These are phyloP conservation scores for Glycine tomentella DNA, from an alignment of 306 rosid genomes.

Conservation along the genomic window DNA sequence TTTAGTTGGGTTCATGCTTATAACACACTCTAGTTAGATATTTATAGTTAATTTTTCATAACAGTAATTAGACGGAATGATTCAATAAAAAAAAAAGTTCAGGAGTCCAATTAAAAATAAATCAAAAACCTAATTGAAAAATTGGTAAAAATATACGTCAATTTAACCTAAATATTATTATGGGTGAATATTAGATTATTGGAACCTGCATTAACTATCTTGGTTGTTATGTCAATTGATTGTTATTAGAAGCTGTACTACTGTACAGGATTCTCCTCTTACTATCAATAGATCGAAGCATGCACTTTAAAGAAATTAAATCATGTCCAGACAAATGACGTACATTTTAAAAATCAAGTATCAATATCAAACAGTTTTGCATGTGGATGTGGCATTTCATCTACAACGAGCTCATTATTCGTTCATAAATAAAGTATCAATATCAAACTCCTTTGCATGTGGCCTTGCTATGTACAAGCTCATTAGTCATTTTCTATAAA, in stretches of 20 bases:
- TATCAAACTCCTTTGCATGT: conserved; percentile 9
- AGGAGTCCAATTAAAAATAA: no score
- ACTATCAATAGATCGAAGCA: neutral
- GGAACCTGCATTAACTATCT: no score
- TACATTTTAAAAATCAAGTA: neutral
- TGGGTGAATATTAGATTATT: neutral
- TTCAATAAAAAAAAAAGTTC: no score
- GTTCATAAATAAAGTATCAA: no score
- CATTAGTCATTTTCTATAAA: conserved; percentile 18
- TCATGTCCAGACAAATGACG: neutral
- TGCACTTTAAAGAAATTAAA: neutral
- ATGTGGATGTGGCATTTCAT: conserved; percentile 8
- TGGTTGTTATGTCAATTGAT: no score
- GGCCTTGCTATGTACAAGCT: neutral
- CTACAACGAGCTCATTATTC: conserved; percentile 6
- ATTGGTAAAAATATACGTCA: no score
- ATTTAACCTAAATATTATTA: no score
- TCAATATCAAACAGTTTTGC: conserved; percentile 15
- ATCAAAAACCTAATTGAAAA: no score
- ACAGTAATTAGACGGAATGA: no score
- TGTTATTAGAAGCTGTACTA: neutral
- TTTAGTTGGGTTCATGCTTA: no score
- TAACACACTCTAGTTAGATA: no score
- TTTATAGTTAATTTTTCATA: no score
- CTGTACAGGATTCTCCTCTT: conserved; percentile 1